Conservation (phyloP, 805 yeast genomes). For the Priceomyces haplophilus region DNA sequence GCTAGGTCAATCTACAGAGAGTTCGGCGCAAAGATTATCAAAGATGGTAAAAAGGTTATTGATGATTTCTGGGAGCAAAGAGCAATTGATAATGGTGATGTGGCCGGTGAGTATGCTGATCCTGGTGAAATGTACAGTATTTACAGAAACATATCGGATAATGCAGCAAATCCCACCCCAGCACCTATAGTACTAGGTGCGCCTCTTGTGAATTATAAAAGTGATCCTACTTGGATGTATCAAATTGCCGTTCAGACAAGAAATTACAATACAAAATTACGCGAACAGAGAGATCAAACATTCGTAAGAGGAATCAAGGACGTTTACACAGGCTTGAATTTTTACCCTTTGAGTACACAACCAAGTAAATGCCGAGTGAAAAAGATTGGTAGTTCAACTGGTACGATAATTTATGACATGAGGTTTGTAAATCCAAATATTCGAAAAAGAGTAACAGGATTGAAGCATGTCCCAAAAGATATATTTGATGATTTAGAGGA, state of each 20-base stretch:
- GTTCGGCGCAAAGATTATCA: conserved; percentile 82
- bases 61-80: conserved; percentile 86
- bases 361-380: conserved; percentile 45
- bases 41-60: conserved; percentile 71
- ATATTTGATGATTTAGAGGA: conserved; percentile 54
- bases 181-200: conserved; percentile 27
- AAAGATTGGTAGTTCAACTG: conserved; percentile 23
- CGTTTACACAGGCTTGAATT: conserved; percentile 77
- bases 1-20: conserved; percentile 88
- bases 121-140: conserved; percentile 52
- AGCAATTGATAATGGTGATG: conserved; percentile 58
- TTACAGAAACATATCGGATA: conserved; percentile 44
- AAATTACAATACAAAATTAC: conserved; percentile 62
- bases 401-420: conserved; percentile 47
- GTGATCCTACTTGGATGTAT: conserved; percentile 78
- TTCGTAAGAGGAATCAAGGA: conserved; percentile 65
- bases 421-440: conserved; percentile 42
- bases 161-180: conserved; percentile 22
- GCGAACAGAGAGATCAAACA: conserved; percentile 54
- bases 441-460: conserved; percentile 58
- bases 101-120: conserved; percentile 69
- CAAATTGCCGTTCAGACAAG: conserved; percentile 80
- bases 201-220: conserved; percentile 40
- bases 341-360: conserved; percentile 74
- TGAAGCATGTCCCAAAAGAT: conserved; percentile 54